Evolutionary conservation across 2,329 filamentous ascomycete genomes (phyloP), one percentile per base, ranked within the genome.

Genomic region (Colletotrichum sp.): DNA sequence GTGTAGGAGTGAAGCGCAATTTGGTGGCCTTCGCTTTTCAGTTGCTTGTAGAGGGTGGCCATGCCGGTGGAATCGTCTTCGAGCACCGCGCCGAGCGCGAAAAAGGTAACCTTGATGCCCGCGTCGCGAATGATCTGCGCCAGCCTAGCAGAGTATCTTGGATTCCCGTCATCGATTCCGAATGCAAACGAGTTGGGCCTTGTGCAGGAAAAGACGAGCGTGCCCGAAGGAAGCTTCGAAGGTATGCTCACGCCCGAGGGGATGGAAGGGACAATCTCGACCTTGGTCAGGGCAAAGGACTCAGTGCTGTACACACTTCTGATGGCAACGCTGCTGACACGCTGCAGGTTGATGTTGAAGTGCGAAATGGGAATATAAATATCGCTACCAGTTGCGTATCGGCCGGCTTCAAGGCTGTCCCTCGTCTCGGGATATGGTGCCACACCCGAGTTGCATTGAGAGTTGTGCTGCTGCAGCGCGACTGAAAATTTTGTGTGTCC

Each of bases 161-260:
- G 93, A 67, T 90, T 87, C 26, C 93, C 93, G 81, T 95, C 93
- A 81, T 94, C 93, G 78, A 95, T 94, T 66, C 92, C 93, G 82
- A 95, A 94, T 2, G 93, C 93, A 81, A 95, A 94, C 0, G 90
- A 92, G 84, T 94, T 93, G 63, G 92, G 92, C 21, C 92, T 88
- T 78, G 90, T 92, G 87, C 93, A 94, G 8, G 89, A 87, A 79
- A 94, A 91, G 62, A 92, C 85, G 39, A 94, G 86, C 24, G 87
- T 88, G 8, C 92, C 92, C 2, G 89, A 92, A 0, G 91, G 88
- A 34, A 93, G 84, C 83, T 94, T 94, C 72, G 84, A 83, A 3
- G 92, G 92, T 10, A 93, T 85, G 34, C 81, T 85, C 76, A 90
- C 88, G 21, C 84, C 83, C 0, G 84, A 77, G 2, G 93, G 92